Conservation (phyloP, 2,329 filamentous ascomycete species). For the Pseudopyricularia cyperi region DNA sequence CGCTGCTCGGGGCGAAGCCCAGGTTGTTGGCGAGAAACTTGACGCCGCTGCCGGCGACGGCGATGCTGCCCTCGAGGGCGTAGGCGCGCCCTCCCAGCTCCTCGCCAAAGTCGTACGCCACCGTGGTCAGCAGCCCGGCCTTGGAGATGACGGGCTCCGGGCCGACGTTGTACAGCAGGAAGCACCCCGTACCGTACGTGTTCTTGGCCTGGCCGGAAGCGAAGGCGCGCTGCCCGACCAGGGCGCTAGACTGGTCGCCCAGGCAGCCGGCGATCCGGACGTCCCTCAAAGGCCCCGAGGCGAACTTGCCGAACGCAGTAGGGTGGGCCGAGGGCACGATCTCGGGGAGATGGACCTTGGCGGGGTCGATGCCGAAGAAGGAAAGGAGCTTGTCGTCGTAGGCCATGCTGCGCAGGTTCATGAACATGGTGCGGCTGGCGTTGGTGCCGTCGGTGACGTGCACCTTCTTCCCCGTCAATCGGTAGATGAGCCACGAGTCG, state of each 20-base stretch:
- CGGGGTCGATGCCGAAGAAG: constrained; percentile 61
- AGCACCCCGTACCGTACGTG: constrained; percentile 83
- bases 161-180: constrained; percentile 81
- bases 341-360: constrained; percentile 63
- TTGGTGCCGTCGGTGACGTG: constrained; percentile 82
- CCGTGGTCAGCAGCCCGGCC: constrained; percentile 71
- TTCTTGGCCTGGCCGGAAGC: constrained; percentile 75
- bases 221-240: constrained; percentile 80
- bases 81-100: constrained; percentile 36
- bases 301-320: constrained; percentile 57
- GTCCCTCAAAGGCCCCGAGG: constrained; percentile 52
- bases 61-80: constrained; percentile 73
- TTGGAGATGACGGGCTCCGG: constrained; percentile 73
- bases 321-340: constrained; percentile 72
- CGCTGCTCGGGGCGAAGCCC: constrained; percentile 39
- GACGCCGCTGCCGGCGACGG: constrained; percentile 68
- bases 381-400: constrained; percentile 67
- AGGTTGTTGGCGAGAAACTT: constrained; percentile 60
- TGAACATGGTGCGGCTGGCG: constrained; percentile 86
- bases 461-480: constrained; percentile 58
- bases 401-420: constrained; percentile 69
- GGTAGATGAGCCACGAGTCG: constrained; percentile 79
- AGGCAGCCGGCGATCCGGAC: constrained; percentile 70
- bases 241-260: constrained; percentile 74
- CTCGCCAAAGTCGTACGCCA: constrained; percentile 67